Percentiles rank a stretch among this genome's conserved stretches.
phyloP scores from a whole-genome alignment of 2,329 filamentous ascomycete genomes.

The Aspergillus alliaceus region DNA sequence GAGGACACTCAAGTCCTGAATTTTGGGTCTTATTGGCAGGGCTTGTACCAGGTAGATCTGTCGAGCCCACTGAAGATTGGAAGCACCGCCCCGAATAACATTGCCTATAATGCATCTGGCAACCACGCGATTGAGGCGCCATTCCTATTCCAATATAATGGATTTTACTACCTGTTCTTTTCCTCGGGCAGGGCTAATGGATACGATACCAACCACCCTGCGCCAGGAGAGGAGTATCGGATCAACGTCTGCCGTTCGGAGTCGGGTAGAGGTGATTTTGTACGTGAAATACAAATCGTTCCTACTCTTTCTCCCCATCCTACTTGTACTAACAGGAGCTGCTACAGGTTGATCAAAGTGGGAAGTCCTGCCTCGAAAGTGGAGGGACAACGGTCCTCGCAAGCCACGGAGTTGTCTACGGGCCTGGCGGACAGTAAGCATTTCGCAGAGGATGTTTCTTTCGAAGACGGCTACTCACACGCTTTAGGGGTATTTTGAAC shows the following conservation, averaged over 20 bases:
- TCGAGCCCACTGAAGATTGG: slow-evolving; percentile 27
- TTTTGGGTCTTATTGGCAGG: slow-evolving; percentile 71
- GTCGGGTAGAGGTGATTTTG: slow-evolving; percentile 55
- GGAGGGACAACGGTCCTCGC: slow-evolving; percentile 64
- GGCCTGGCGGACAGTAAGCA: slow-evolving; percentile 65
- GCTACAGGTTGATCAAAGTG: slow-evolving; percentile 52
- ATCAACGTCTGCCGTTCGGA: slow-evolving; percentile 63
- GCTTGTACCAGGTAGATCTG: slow-evolving; percentile 62
- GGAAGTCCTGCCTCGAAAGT: slow-evolving; percentile 53
- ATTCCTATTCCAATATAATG: slow-evolving; percentile 55
- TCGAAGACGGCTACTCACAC: neutral
- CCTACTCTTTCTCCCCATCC: neutral
- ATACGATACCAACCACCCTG: slow-evolving; percentile 54
- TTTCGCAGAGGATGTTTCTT: neutral
- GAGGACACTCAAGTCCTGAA: slow-evolving; percentile 50
- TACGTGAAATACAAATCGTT: too few species aligned
- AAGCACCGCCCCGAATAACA: slow-evolving; percentile 42
- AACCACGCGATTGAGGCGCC: slow-evolving; percentile 58
- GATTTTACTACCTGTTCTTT: slow-evolving; percentile 66
- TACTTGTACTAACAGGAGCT: neutral
- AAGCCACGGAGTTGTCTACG: slow-evolving; percentile 62
- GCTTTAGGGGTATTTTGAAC: slow-evolving; percentile 29
- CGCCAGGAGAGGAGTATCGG: slow-evolving; percentile 61
- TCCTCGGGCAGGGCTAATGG: slow-evolving; percentile 60
- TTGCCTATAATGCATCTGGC: slow-evolving; percentile 55